phyloP scores from a whole-genome alignment of 192 early-diverging fungal genomes.

The Allomyces javanicus region DNA sequence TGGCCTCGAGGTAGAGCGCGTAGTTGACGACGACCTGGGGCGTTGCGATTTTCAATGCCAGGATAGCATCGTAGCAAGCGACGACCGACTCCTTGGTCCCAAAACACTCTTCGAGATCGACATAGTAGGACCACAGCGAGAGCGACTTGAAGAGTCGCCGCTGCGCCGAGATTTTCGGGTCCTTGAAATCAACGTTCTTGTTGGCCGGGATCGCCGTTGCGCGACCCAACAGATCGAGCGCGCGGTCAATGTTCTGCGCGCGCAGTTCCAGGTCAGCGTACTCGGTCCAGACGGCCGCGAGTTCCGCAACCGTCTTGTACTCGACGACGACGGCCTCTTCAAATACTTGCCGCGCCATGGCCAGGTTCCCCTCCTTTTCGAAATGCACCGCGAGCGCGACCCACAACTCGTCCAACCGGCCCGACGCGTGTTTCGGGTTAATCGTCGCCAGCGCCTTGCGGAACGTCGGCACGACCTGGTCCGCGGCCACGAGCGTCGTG shows the following conservation, averaged over 20 bases:
- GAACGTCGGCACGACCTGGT: constrained; percentile 50
- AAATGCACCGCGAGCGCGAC: constrained; percentile 66
- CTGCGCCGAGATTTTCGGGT: constrained; percentile 59
- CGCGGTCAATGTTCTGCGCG: constrained; percentile 40
- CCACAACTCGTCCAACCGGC: constrained; percentile 65
- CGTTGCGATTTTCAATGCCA: constrained; percentile 85
- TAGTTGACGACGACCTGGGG: constrained; percentile 94
- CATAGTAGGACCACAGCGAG: constrained; percentile 79
- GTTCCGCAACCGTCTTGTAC: constrained; percentile 56
- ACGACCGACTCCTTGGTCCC: constrained; percentile 61
- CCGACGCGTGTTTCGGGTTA: constrained; percentile 53
- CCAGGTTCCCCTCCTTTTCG: constrained; percentile 35
- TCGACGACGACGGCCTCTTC: constrained; percentile 66
- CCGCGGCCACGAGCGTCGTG: neutral
- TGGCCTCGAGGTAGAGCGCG: constrained; percentile 70
- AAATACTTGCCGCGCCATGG: constrained; percentile 53
- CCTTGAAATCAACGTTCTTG: constrained; percentile 47
- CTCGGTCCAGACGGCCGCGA: constrained; percentile 74
- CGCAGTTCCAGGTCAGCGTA: constrained; percentile 77
- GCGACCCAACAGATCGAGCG: constrained; percentile 60
- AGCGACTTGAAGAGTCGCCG: constrained; percentile 67
- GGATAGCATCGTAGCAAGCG: constrained; percentile 71
- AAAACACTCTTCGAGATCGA: constrained; percentile 84
- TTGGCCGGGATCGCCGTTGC: constrained; percentile 48
- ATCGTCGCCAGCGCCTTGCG: constrained; percentile 48